Conservation (phyloP, 768 basidiomycete genomes). For the Kwoniella dendrophila region DNA sequence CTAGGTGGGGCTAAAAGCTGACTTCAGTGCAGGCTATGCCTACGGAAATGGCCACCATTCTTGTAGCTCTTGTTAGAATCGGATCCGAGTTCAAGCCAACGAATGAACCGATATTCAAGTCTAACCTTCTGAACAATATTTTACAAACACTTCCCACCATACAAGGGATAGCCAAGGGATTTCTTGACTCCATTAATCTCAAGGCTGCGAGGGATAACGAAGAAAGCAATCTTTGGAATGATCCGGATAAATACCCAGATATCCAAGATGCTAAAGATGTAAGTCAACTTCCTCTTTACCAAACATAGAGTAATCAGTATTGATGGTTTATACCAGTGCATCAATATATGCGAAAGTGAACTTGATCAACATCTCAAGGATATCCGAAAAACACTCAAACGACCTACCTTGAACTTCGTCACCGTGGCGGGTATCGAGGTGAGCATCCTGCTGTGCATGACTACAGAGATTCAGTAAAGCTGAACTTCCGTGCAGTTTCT, state of each 20-base stretch:
- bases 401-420: slow-evolving; percentile 73
- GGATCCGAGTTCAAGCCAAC: slow-evolving; percentile 63
- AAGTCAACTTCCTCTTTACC: slow-evolving; percentile 36
- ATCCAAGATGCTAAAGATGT: slow-evolving; percentile 69
- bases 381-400: slow-evolving; percentile 71
- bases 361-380: slow-evolving; percentile 72
- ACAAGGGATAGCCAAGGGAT: slow-evolving; percentile 61
- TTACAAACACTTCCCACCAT: slow-evolving; percentile 70
- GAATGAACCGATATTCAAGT: slow-evolving; percentile 65
- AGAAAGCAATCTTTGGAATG: slow-evolving; percentile 72
- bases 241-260: slow-evolving; percentile 61
- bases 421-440: slow-evolving; percentile 73
- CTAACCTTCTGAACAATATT: slow-evolving; percentile 70
- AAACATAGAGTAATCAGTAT: neutral
- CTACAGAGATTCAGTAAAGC: neutral
- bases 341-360: slow-evolving; percentile 70
- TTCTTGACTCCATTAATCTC: slow-evolving; percentile 65
- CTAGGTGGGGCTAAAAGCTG: neutral
- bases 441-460: slow-evolving; percentile 23
- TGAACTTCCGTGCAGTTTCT: slow-evolving; percentile 63
- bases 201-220: slow-evolving; percentile 68
- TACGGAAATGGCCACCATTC: slow-evolving; percentile 72
- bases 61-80: slow-evolving; percentile 74
- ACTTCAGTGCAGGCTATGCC: slow-evolving; percentile 69
- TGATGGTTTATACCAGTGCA: slow-evolving; percentile 60